Percentiles rank a stretch among this genome's conserved stretches.
phyloP scores from a whole-genome alignment of 2,329 filamentous ascomycete species.

The Cladosporium sp. region DNA sequence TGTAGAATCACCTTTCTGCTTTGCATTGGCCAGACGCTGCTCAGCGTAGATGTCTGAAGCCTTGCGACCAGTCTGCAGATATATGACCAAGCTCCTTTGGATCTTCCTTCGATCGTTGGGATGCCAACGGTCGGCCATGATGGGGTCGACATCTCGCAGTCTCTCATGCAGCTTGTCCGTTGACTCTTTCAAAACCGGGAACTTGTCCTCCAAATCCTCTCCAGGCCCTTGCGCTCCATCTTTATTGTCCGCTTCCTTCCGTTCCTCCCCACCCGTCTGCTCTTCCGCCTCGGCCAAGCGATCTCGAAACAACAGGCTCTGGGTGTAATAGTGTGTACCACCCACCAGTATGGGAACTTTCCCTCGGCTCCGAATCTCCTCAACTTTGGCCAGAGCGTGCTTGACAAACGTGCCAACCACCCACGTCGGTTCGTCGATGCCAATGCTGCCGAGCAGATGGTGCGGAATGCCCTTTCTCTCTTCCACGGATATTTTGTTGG shows the following conservation, averaged over 20 bases:
- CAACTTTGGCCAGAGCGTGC: conserved; percentile 62
- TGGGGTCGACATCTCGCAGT: conserved; percentile 73
- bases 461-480: conserved; percentile 79
- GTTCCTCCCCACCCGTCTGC: background rate
- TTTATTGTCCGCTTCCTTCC: conserved; percentile 29
- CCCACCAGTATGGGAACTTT: conserved; percentile 86
- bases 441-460: conserved; percentile 76
- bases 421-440: conserved; percentile 73
- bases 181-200: conserved; percentile 65
- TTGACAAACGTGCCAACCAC: conserved; percentile 70
- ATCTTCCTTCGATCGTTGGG: conserved; percentile 91
- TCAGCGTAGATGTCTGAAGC: conserved; percentile 84
- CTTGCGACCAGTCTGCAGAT: conserved; percentile 68
- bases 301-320: conserved; percentile 77
- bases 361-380: conserved; percentile 70
- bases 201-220: conserved; percentile 35
- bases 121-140: conserved; percentile 89
- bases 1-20: background rate
- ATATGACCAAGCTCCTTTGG: conserved; percentile 82
- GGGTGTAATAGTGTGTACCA: conserved; percentile 92
- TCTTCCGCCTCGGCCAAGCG: conserved; percentile 46
- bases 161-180: conserved; percentile 67
- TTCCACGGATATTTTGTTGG: conserved; percentile 75
- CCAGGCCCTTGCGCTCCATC: conserved; percentile 22
- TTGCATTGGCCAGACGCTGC: conserved; percentile 43